These are phyloP conservation scores for Penicillium sp. DNA, from an alignment of 2,329 filamentous ascomycete species.

Conservation along the genomic window DNA sequence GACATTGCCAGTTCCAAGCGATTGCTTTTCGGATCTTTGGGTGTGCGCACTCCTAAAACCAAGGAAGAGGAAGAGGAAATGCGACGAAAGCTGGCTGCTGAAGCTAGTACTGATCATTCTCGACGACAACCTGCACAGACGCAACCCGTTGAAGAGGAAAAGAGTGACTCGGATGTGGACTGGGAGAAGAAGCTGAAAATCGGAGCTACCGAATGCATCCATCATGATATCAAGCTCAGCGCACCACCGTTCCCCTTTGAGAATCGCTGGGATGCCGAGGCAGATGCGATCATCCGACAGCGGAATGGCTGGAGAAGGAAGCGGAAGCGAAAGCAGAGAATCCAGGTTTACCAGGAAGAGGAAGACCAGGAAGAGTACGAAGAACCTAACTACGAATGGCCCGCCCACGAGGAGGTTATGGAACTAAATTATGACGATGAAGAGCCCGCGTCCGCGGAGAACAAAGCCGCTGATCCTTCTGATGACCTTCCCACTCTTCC, in stretches of 20 bases:
- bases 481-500: conserved; percentile 47
- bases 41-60: conserved; percentile 62
- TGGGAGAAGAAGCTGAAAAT: conserved; percentile 73
- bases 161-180: conserved; percentile 51
- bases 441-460: conserved; percentile 10
- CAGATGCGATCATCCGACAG: conserved; percentile 47
- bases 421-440: conserved; percentile 42
- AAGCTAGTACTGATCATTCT: conserved; percentile 38
- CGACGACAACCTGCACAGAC: conserved; percentile 23
- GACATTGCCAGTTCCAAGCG: conserved; percentile 61
- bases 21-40: conserved; percentile 67
- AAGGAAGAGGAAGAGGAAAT: conserved; percentile 63
- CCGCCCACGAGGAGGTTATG: conserved; percentile 3
- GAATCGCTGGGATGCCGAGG: conserved; percentile 80
- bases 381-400: conserved; percentile 2
- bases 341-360: conserved; percentile 43
- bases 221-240: conserved; percentile 62
- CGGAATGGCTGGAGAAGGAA: conserved; percentile 35
- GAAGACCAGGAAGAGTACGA: conserved; percentile 37
- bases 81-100: conserved; percentile 55
- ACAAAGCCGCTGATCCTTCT: conserved; percentile 12
- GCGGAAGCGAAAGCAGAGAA: conserved; percentile 49
- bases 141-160: conserved; percentile 18
- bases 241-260: conserved; percentile 84
- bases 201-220: conserved; percentile 75